phyloP scores from a whole-genome alignment of 139 green algal species.

The Asterochloris sp. region DNA sequence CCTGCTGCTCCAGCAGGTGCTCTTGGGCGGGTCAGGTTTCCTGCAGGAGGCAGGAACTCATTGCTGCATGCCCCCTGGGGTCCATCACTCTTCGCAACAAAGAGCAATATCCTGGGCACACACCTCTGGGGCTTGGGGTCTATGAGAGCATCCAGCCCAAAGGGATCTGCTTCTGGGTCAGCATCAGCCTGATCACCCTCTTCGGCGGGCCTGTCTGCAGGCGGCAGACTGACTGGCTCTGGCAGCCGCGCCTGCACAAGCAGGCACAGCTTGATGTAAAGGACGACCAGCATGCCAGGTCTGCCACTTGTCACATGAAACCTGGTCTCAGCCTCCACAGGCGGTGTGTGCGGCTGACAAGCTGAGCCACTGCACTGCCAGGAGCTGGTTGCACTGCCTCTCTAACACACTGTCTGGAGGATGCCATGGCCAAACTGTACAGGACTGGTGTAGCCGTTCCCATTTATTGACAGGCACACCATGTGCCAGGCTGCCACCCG shows the following conservation, averaged over 20 bases:
- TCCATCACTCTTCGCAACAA: neutral
- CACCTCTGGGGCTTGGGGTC: neutral
- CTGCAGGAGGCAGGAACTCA: neutral
- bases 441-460: neutral
- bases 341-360: too few relatives aligned
- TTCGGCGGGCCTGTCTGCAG: neutral
- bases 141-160: conserved; percentile 45
- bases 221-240: conserved; percentile 1
- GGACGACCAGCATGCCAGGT: too few relatives aligned
- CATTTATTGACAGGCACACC: too few relatives aligned
- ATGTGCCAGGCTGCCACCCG: too few relatives aligned
- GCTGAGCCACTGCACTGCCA: too few relatives aligned
- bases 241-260: neutral
- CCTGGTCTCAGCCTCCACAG: too few relatives aligned
- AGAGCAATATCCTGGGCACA: neutral
- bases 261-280: neutral
- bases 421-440: neutral
- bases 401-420: neutral
- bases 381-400: too few relatives aligned
- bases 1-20: neutral
- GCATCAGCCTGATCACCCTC: neutral
- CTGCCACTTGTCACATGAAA: too few relatives aligned
- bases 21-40: neutral
- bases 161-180: conserved; percentile 44
- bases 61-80: neutral